Conservation (phyloP, 352 stramenopile species). For the Globisporangium radiosum region DNA sequence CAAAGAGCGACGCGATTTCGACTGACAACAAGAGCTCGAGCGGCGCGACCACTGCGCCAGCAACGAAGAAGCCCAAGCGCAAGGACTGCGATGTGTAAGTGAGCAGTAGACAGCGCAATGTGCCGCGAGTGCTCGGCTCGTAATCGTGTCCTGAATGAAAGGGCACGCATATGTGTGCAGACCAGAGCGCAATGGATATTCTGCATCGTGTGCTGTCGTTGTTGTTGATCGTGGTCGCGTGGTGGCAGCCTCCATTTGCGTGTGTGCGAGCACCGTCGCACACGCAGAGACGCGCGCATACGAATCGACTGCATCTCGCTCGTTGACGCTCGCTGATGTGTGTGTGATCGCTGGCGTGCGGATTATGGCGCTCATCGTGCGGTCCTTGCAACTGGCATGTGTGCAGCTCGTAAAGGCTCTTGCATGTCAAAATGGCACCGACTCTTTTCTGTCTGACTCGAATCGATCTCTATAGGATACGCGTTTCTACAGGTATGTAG, state of each 20-base stretch:
- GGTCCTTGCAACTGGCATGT: not conserved
- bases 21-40: not conserved
- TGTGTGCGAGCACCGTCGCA: too few species aligned
- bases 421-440: not conserved
- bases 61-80: constrained; percentile 3
- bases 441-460: not conserved
- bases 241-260: too few species aligned
- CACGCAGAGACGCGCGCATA: not conserved
- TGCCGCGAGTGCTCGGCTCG: not conserved
- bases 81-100: constrained; percentile 14
- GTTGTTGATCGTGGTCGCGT: too few species aligned
- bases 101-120: not conserved
- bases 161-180: not conserved
- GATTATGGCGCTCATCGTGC: not conserved
- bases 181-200: too few species aligned
- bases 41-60: not conserved
- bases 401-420: not conserved
- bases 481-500: not conserved
- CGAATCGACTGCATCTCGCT: too few species aligned
- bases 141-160: not conserved
- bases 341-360: too few species aligned
- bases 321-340: too few species aligned
- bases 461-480: not conserved
- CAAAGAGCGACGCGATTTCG: not conserved
- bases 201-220: not conserved